A percentile compares a stretch with the other conserved stretches of the same genome.
Conservation (phyloP, 169 alveolate genomes). For the Plasmodium relictum region DNA sequence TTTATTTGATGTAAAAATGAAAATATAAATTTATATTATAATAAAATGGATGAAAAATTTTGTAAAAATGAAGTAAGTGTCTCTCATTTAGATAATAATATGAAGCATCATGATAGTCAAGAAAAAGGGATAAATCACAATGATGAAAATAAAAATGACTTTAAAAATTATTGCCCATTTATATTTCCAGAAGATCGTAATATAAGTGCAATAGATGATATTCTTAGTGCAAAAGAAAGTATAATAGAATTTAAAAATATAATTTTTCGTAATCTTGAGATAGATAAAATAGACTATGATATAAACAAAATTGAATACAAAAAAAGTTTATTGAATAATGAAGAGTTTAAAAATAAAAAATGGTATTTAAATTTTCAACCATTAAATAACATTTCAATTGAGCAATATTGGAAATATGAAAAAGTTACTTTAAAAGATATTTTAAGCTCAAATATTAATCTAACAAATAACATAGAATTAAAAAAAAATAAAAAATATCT, state of each 20-base stretch:
- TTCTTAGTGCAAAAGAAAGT: slow-evolving; percentile 17
- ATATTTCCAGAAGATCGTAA: slow-evolving; percentile 31
- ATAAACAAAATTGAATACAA: slow-evolving; percentile 25
- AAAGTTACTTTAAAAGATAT: slow-evolving; percentile 69
- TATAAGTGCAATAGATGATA: slow-evolving; percentile 43
- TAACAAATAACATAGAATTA: slow-evolving; percentile 10
- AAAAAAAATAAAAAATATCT: slow-evolving; percentile 68
- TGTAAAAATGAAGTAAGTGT: too few relatives aligned
- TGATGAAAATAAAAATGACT: slow-evolving; percentile 15
- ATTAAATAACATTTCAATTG: slow-evolving; percentile 48
- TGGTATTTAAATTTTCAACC: slow-evolving; percentile 75
- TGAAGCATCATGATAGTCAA: too few relatives aligned
- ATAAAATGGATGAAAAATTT: too few relatives aligned
- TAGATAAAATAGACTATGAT: slow-evolving; percentile 46
- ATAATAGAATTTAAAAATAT: slow-evolving; percentile 17
- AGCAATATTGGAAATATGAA: slow-evolving; percentile 77
- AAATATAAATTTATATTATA: too few relatives aligned
- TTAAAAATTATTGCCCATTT: slow-evolving; percentile 67
- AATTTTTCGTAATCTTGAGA: slow-evolving; percentile 24
- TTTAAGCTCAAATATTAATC: slow-evolving; percentile 28
- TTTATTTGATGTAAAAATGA: too few relatives aligned
- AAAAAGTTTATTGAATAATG: slow-evolving; percentile 42
- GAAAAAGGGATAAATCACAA: too few relatives aligned
- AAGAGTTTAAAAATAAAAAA: slow-evolving; percentile 26
- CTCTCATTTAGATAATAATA: too few relatives aligned